Evolutionary conservation across 768 basidiomycete species (phyloP).

Genomic region (Agaricus sinodeliciosus): DNA sequence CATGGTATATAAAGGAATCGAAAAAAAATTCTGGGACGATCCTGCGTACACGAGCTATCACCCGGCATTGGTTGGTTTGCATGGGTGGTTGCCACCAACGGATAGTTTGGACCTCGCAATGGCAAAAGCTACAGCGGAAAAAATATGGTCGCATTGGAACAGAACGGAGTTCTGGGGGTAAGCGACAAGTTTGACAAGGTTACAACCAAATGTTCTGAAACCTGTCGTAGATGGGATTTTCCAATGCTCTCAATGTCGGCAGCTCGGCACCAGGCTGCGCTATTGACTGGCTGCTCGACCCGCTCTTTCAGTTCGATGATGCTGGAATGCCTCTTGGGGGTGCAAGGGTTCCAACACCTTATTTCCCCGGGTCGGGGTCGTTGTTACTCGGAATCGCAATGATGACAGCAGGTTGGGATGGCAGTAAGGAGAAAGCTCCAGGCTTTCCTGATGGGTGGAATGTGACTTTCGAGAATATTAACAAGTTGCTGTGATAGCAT

Average conservation of each 20-base stretch:
- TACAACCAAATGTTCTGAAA: background rate
- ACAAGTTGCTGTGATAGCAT: constrained; percentile 13
- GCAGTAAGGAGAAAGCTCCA: constrained; percentile 17
- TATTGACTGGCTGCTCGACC: constrained; percentile 48
- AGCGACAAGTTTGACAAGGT: constrained; percentile 11
- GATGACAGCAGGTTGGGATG: constrained; percentile 58
- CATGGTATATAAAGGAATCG: constrained; percentile 49
- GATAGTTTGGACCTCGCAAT: constrained; percentile 38
- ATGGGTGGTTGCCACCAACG: constrained; percentile 53
- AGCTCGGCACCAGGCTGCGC: constrained; percentile 44
- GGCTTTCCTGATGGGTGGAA: constrained; percentile 27
- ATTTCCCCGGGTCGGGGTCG: constrained; percentile 51
- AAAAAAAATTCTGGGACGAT: constrained; percentile 44
- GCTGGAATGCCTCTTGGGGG: constrained; percentile 56
- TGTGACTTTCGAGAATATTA: constrained; percentile 19
- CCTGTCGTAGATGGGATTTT: constrained; percentile 46
- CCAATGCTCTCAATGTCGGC: constrained; percentile 60
- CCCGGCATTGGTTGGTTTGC: constrained; percentile 47
- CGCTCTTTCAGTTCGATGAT: constrained; percentile 51
- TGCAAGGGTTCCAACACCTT: constrained; percentile 47
- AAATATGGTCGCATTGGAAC: constrained; percentile 51
- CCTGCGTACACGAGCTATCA: constrained; percentile 49
- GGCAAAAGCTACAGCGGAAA: constrained; percentile 43
- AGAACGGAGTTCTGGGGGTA: constrained; percentile 48
- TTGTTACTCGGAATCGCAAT: constrained; percentile 47